Conservation (phyloP, 345 rosid genomes). For the Carallia pectinifolia region DNA sequence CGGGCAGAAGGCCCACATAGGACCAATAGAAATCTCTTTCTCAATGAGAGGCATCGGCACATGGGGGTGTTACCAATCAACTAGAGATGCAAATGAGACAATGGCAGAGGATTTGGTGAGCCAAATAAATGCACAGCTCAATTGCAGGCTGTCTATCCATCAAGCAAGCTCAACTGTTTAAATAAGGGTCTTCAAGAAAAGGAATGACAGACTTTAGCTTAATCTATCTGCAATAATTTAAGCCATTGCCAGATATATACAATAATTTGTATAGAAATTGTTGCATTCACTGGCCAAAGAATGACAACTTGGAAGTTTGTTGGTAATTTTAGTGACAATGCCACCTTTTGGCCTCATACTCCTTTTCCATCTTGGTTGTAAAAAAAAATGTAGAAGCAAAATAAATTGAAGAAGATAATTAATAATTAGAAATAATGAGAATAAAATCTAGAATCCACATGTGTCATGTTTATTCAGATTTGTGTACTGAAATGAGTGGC, state of each 20-base stretch:
- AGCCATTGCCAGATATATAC: background rate
- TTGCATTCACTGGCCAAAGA: slow-evolving; percentile 22
- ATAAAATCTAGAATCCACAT: background rate
- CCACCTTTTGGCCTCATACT: slow-evolving; percentile 22
- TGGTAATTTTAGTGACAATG: slow-evolving; percentile 34
- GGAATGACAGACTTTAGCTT: slow-evolving; percentile 2
- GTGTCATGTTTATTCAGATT: slow-evolving; percentile 1
- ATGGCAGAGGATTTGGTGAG: slow-evolving; percentile 64
- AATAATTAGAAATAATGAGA: background rate
- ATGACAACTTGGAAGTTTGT: slow-evolving; percentile 37
- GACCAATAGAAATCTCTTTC: slow-evolving; percentile 2
- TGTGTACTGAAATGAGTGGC: background rate
- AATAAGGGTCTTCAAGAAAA: background rate
- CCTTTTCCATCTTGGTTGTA: slow-evolving; percentile 14
- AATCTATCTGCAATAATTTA: slow-evolving; percentile 4
- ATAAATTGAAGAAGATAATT: background rate
- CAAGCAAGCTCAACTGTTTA: slow-evolving; percentile 2
- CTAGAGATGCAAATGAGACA: slow-evolving; percentile 52
- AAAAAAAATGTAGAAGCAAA: background rate
- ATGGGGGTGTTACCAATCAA: slow-evolving; percentile 59
- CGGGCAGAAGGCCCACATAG: background rate
- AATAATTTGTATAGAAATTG: background rate
- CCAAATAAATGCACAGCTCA: slow-evolving; percentile 48
- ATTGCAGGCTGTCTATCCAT: slow-evolving; percentile 24
- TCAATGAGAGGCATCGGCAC: slow-evolving; percentile 48